Percentiles rank a stretch among this genome's conserved stretches.
Conservation (phyloP, 2,329 filamentous ascomycete genomes). For the Sphaerulina musiva region DNA sequence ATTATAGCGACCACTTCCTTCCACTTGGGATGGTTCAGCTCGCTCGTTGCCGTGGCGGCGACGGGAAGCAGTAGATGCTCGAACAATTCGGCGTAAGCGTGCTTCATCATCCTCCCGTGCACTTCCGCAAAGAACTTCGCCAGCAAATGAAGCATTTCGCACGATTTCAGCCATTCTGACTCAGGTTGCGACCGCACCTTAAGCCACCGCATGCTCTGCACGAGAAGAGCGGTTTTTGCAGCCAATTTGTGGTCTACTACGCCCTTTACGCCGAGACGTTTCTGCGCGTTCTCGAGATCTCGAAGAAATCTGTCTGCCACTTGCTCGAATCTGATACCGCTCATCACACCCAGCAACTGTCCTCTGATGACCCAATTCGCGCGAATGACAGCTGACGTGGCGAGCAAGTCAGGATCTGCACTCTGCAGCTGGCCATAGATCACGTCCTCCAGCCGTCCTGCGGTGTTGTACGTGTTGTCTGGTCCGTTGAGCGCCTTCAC, state of each 20-base stretch:
- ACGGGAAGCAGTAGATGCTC: constrained; percentile 81
- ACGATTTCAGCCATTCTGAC: constrained; percentile 75
- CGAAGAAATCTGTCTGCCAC: constrained; percentile 75
- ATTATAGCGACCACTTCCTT: constrained; percentile 73
- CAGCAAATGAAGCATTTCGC: constrained; percentile 77
- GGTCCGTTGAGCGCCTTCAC: constrained; percentile 58
- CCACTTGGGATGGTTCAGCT: constrained; percentile 79
- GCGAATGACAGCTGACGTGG: constrained; percentile 72
- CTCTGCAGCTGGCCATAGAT: constrained; percentile 94
- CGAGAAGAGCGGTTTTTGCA: constrained; percentile 74
- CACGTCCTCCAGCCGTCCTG: constrained; percentile 86
- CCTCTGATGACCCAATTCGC: constrained; percentile 96
- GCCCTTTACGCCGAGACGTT: constrained; percentile 66
- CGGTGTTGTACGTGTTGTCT: constrained; percentile 68
- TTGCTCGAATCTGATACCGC: constrained; percentile 78
- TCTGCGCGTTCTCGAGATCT: constrained; percentile 72
- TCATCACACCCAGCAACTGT: constrained; percentile 92
- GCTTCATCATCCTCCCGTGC: constrained; percentile 84
- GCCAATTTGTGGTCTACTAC: constrained; percentile 64
- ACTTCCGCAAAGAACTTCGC: constrained; percentile 76
- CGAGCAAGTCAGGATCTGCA: constrained; percentile 73
- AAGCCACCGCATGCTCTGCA: constrained; percentile 87
- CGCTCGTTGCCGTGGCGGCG: constrained; percentile 65
- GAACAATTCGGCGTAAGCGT: constrained; percentile 87
- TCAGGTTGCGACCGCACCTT: constrained; percentile 67